A percentile compares a stretch with the other conserved stretches of the same genome.
phyloP scores from a whole-genome alignment of 768 basidiomycete genomes.

The Pleurotus sapidus region DNA sequence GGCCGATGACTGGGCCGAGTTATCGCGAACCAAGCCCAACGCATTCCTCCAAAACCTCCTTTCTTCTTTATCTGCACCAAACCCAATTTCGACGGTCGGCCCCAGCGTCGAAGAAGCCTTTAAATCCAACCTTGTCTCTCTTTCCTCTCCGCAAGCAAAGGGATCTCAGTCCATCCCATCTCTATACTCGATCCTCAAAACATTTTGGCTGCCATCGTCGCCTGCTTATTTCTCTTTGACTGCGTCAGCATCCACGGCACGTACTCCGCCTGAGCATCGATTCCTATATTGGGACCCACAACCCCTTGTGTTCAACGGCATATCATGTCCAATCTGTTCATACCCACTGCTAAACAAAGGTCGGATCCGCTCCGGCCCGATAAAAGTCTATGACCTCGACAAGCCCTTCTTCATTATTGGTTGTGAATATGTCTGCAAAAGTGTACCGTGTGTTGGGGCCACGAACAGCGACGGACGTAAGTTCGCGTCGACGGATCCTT shows the following conservation, averaged over 20 bases:
- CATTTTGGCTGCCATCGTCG: constrained; percentile 81
- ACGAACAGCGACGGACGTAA: constrained; percentile 52
- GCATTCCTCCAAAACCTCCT: constrained; percentile 58
- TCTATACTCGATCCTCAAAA: constrained; percentile 74
- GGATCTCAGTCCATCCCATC: constrained; percentile 55
- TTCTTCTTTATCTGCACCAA: constrained; percentile 56
- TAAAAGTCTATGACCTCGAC: constrained; percentile 78
- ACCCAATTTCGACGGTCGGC: constrained; percentile 57
- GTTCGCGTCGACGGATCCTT: constrained; percentile 70
- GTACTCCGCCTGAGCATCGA: constrained; percentile 69
- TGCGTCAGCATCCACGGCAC: constrained; percentile 64
- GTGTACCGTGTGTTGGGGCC: constrained; percentile 40
- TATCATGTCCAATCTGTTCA: constrained; percentile 67
- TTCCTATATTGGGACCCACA: constrained; percentile 90
- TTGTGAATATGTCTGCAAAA: constrained; percentile 75
- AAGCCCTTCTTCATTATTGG: constrained; percentile 82
- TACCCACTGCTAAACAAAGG: constrained; percentile 63
- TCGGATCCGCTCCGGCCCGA: constrained; percentile 68
- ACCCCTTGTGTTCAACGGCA: constrained; percentile 80
- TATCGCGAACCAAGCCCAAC: constrained; percentile 54
- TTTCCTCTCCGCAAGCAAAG: constrained; percentile 42
- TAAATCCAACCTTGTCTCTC: constrained; percentile 69
- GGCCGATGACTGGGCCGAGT: constrained; percentile 63
- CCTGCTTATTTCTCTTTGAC: constrained; percentile 77
- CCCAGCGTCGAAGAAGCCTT: constrained; percentile 75